These are phyloP conservation scores for Filobasidium uniguttulatum DNA, from an alignment of 1,284 basidiomycete genomes.

Conservation along the genomic window DNA sequence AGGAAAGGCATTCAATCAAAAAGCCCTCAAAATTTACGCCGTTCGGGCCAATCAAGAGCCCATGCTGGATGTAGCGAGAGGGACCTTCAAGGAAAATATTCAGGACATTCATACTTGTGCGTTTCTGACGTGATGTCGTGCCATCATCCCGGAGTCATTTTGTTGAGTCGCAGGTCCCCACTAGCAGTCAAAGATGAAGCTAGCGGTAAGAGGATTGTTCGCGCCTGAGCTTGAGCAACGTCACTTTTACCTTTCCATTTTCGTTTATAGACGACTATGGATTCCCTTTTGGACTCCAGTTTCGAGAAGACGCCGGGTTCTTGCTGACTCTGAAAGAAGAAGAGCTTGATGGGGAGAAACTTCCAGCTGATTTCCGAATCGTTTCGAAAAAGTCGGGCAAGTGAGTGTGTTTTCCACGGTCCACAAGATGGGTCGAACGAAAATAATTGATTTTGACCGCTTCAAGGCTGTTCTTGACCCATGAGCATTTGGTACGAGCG, in stretches of 20 bases:
- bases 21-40: slow-evolving; percentile 60
- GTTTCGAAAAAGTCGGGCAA: background rate
- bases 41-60: slow-evolving; percentile 66
- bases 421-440: no score
- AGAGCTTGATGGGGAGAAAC: background rate
- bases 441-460: no score
- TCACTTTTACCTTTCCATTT: background rate
- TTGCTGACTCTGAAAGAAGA: background rate
- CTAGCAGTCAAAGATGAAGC: slow-evolving; percentile 8
- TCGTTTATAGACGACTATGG: background rate
- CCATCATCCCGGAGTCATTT: no score
- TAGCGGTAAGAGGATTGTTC: background rate
- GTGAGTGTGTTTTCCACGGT: background rate
- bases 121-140: background rate
- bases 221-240: background rate
- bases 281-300: background rate
- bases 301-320: background rate
- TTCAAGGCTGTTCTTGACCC: background rate
- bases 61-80: slow-evolving; percentile 78
- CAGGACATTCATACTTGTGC: slow-evolving; percentile 49
- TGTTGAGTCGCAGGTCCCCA: background rate
- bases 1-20: slow-evolving; percentile 27
- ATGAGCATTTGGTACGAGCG: background rate
- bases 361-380: background rate
- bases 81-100: slow-evolving; percentile 81